Conservation (phyloP, 1,284 basidiomycete species). For the Neonothopanus nambi region DNA sequence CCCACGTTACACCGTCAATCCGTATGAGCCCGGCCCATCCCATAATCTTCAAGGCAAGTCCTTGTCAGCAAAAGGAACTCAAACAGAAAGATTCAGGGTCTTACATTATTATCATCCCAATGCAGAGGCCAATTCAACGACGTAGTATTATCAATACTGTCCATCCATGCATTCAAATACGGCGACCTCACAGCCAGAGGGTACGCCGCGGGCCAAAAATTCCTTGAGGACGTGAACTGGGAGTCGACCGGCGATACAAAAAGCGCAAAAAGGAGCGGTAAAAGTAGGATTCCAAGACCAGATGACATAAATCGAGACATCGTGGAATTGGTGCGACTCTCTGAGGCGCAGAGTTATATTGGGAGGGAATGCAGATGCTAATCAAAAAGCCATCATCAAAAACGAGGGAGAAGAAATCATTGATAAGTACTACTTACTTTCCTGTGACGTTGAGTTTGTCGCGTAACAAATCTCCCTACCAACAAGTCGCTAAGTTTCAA, state of each 20-base stretch:
- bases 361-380: too few species aligned
- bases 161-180: conserved; percentile 36
- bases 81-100: not conserved
- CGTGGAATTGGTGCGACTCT: too few species aligned
- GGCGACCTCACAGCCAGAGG: conserved; percentile 39
- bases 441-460: too few species aligned
- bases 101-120: conserved; percentile 24
- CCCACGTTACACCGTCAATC: conserved; percentile 9
- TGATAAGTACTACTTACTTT: too few species aligned
- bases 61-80: too few species aligned
- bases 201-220: conserved; percentile 13
- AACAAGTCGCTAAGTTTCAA: too few species aligned
- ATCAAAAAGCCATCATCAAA: too few species aligned
- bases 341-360: too few species aligned
- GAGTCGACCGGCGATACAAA: conserved; percentile 9
- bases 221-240: conserved; percentile 2
- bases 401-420: too few species aligned
- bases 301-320: not conserved
- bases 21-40: conserved; percentile 12
- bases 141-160: conserved; percentile 5
- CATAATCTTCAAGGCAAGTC: not conserved
- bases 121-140: conserved; percentile 22
- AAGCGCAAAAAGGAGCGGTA: not conserved
- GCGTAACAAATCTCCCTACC: too few species aligned
- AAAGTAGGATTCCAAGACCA: not conserved